Evolutionary conservation across 2,329 filamentous ascomycete genomes (phyloP), one percentile per base, ranked within the genome.

Genomic region (Pseudocercospora eumusae): DNA sequence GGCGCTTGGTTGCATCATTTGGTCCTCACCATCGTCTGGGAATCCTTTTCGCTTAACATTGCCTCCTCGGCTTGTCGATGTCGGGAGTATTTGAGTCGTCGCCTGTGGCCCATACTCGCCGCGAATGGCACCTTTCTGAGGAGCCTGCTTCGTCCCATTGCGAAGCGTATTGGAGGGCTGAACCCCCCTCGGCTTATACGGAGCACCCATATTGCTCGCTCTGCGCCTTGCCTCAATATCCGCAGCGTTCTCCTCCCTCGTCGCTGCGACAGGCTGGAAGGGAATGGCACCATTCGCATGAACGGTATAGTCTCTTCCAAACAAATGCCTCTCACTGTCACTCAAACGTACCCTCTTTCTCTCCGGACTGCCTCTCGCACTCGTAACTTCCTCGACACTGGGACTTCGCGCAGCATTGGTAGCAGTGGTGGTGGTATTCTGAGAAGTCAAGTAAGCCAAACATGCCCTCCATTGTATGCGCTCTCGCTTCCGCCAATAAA

Each of bases 401-500:
- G 52, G 28, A n/a, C 52, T 54, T 27, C 49, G 49, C 49, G 20
- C 27, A 20, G n/a, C 52, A 54, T 54, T 18, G 52, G 52, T 21
- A 2, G 13, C 40, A 25, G 31, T 28, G 31, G n/a, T 36, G 2
- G 31, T 28, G 31, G n/a, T 36, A 5, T 33, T 21, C 28, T 33
- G 28, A 54, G 52, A 20, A 20, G 18, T 18, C 52, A 40, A 54
- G 52, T 54, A 33, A 54, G 52, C 52, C 15, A 36, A 20, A 54
- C 40, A n/a, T 4, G 28, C 52, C 18, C 20, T 25, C 52, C 18
- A 36, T 40, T 54, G 50, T 36, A 18, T n/a, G 23, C 9, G 27
- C 27, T 9, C 15, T 18, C 52, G 52, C 18, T 40, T 21, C 9
- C 15, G 15, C 8, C 8, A 40, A 25, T 54, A 40, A 10, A 4